A percentile compares a stretch with the other conserved stretches of the same genome.
phyloP scores from a whole-genome alignment of 2,329 filamentous ascomycete genomes.

The Aureobasidium sp. region DNA sequence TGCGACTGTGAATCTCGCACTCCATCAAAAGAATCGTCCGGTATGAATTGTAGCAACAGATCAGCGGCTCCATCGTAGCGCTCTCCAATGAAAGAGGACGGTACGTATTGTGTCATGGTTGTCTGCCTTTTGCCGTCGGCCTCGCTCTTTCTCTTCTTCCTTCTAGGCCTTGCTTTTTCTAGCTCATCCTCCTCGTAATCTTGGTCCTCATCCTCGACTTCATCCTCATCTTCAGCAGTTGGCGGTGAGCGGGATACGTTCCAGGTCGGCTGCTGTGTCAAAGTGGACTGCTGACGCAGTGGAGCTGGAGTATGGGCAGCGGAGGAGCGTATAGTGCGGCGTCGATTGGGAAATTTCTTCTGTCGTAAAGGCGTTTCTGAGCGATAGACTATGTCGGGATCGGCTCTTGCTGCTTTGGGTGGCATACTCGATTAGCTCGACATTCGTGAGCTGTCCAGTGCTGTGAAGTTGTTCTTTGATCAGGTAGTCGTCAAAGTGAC shows the following conservation, averaged over 20 bases:
- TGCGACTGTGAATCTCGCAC: constrained; percentile 1
- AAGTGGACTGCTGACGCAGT: constrained; percentile 4
- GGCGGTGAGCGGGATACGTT: background rate
- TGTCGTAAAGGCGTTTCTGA: constrained; percentile 7
- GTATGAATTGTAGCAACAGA: background rate
- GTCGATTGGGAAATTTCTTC: constrained; percentile 10
- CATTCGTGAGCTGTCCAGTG: background rate
- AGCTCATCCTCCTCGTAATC: constrained; percentile 7
- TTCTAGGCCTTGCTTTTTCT: background rate
- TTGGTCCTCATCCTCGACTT: background rate
- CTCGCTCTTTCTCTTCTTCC: constrained; percentile 12
- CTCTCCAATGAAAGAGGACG: background rate
- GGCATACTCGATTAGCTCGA: background rate
- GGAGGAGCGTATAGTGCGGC: background rate
- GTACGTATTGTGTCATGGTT: constrained; percentile 16
- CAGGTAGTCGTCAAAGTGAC: background rate
- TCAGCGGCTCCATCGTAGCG: background rate
- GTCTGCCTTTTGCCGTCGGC: constrained; percentile 11
- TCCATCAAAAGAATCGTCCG: background rate
- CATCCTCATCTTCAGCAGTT: background rate
- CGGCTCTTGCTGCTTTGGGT: background rate
- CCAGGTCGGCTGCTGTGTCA: constrained; percentile 3
- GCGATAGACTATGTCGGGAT: constrained; percentile 7
- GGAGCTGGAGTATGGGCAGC: background rate
- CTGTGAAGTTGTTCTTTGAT: background rate